Evolutionary conservation across 2,329 filamentous ascomycete species (phyloP), one percentile per base, ranked within the genome.

Genomic region (Alternaria panax): DNA sequence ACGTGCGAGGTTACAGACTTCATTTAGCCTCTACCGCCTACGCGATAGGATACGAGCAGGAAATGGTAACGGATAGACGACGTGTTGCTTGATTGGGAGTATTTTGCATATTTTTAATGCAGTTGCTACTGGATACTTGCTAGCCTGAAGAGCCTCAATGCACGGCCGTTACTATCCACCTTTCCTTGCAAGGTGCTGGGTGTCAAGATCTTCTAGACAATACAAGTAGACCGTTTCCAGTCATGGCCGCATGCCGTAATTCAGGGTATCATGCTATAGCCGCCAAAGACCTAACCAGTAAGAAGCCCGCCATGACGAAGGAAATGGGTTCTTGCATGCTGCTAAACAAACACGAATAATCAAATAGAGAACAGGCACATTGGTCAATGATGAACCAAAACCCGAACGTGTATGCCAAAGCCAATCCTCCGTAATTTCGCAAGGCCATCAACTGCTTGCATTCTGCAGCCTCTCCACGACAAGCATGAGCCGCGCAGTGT

Each of bases 401-500:
- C 34, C 34, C 48, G 28, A 25, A n/a, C 24, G 11, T 46, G 41
- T 34, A 54, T 30, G 28, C 47, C 41, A 48, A 47, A 40, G 56
- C 51, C 43, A 54, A 48, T 24, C 27, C 41, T n/a, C 34, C 28
- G 16, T 32, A 11, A 8, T 18, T 27, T 6, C 16, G 50, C 36
- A 27, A 28, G 41, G 32, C 41, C 40, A 51, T 63, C 57, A 69
- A 40, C 24, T 41, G 18, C 59, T 59, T 11, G 62, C 63, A 36
- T 62, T 57, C 58, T 76, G 79, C 63, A 86, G 73, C 53, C 80
- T 76, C 63, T 79, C 76, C 28, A 87, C 79, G 8, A 89, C 84
- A 24, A 78, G 78, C 70, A 85, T 80, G 43, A 89, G 76, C 38
- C 84, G 81, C 57, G 79, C 75, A 4, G 85, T 86, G 63, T 88